These are phyloP conservation scores for Nidula microcarpa DNA, from an alignment of 768 basidiomycete species.

Conservation along the genomic window DNA sequence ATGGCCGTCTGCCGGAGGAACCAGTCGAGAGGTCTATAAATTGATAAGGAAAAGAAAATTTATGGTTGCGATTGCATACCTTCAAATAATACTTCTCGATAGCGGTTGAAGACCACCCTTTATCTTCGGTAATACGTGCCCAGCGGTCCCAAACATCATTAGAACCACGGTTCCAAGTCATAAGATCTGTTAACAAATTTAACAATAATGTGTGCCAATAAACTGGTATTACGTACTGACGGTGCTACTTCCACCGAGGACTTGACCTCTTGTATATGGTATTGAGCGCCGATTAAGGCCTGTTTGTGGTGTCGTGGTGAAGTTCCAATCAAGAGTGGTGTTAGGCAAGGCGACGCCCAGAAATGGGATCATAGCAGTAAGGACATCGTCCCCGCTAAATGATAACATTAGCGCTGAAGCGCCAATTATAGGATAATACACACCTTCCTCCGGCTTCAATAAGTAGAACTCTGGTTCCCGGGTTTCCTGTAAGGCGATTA, in stretches of 20 bases:
- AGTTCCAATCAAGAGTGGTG: constrained; percentile 23
- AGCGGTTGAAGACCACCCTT: constrained; percentile 38
- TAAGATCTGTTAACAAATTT: constrained; percentile 12
- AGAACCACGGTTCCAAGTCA: constrained; percentile 29
- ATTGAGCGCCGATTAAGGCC: constrained; percentile 16
- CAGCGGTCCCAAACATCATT: constrained; percentile 51
- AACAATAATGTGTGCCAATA: background rate
- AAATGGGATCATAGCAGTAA: constrained; percentile 6
- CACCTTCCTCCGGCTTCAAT: constrained; percentile 59
- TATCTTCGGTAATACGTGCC: constrained; percentile 40
- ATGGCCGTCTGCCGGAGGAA: constrained; percentile 10
- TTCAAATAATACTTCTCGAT: constrained; percentile 23
- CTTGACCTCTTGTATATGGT: constrained; percentile 18
- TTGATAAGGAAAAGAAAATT: background rate
- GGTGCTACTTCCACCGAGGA: constrained; percentile 22
- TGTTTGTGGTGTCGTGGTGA: constrained; percentile 15
- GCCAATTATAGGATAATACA: constrained; percentile 3
- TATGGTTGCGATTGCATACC: constrained; percentile 8
- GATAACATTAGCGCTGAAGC: background rate
- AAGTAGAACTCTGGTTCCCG: constrained; percentile 41
- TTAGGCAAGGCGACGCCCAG: constrained; percentile 11
- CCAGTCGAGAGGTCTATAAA: constrained; percentile 1
- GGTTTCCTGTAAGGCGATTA: constrained; percentile 49
- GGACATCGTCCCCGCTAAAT: constrained; percentile 7
- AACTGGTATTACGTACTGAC: constrained; percentile 21